A percentile compares a stretch with the other conserved stretches of the same genome.
Evolutionary conservation across 2,329 filamentous ascomycete species (phyloP).

Genomic region (Cordyceps fumosorosea): DNA sequence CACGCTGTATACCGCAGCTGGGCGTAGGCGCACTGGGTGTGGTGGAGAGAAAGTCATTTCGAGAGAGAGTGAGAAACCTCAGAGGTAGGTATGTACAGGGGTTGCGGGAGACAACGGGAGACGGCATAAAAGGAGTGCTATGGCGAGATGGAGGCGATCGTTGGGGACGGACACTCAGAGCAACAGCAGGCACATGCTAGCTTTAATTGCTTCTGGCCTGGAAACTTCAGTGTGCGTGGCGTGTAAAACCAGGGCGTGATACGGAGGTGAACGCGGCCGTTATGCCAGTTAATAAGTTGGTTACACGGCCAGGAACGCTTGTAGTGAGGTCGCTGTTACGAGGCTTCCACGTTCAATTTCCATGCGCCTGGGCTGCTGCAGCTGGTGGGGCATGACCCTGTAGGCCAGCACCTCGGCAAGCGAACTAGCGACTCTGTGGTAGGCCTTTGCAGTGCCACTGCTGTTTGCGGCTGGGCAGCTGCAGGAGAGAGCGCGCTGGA

Average conservation of each 20-base stretch:
- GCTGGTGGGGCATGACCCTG: not conserved
- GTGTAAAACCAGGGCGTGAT: not conserved
- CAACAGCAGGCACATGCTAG: no score
- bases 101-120: no score
- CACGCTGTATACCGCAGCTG: not conserved
- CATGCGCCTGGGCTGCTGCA: not conserved
- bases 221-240: no score
- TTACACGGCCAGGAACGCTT: not conserved
- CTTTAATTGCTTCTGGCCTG: no score
- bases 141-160: no score
- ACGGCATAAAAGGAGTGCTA: no score
- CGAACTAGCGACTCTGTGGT: not conserved
- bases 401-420: not conserved
- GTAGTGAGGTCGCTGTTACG: not conserved
- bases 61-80: no score
- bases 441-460: not conserved
- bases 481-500: not conserved
- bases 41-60: no score
- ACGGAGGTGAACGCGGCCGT: not conserved
- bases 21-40: no score
- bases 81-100: no score
- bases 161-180: not conserved
- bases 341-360: no score
- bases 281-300: not conserved
- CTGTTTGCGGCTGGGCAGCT: conserved; percentile 6